These are phyloP conservation scores for Penicillium cosmopolitanum DNA, from an alignment of 495 filamentous ascomycete genomes.

Conservation along the genomic window DNA sequence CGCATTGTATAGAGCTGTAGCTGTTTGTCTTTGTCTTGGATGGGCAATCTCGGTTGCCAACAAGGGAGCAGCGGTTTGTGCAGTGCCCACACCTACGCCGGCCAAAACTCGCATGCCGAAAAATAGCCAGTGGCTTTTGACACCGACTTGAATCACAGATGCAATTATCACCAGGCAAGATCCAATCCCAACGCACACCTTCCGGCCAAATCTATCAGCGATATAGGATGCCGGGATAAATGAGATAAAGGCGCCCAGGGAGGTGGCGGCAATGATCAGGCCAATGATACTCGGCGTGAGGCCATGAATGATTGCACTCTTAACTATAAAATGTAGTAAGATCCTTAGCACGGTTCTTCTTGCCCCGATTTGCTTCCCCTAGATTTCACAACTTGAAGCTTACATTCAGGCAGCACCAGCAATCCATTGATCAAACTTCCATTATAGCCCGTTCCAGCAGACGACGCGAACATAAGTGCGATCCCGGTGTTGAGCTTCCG, in stretches of 20 bases:
- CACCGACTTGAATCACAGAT: slow-evolving; percentile 17
- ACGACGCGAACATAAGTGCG: slow-evolving; percentile 29
- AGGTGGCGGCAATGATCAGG: slow-evolving; percentile 31
- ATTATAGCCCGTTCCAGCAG: slow-evolving; percentile 32
- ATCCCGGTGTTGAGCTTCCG: slow-evolving; percentile 30
- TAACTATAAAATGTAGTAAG: slow-evolving; percentile 15
- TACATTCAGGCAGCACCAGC: slow-evolving; percentile 31
- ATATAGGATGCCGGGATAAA: slow-evolving; percentile 31
- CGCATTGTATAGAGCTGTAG: slow-evolving; percentile 31
- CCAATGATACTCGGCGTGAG: slow-evolving; percentile 27
- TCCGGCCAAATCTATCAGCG: slow-evolving; percentile 26
- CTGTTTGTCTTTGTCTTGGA: slow-evolving; percentile 30
- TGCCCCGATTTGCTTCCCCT: not conserved
- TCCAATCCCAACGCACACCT: slow-evolving; percentile 23
- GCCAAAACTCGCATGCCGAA: slow-evolving; percentile 27
- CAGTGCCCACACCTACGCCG: slow-evolving; percentile 23
- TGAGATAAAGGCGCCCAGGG: slow-evolving; percentile 26
- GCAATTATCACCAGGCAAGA: slow-evolving; percentile 19
- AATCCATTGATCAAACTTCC: slow-evolving; percentile 32
- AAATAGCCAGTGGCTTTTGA: slow-evolving; percentile 28
- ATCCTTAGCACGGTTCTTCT: not conserved
- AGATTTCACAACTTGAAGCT: not conserved
- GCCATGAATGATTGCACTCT: slow-evolving; percentile 19
- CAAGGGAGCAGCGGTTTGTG: slow-evolving; percentile 30
- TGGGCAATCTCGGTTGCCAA: slow-evolving; percentile 31